phyloP scores from a whole-genome alignment of 1,284 basidiomycete species.

The Cronartium ribicola region DNA sequence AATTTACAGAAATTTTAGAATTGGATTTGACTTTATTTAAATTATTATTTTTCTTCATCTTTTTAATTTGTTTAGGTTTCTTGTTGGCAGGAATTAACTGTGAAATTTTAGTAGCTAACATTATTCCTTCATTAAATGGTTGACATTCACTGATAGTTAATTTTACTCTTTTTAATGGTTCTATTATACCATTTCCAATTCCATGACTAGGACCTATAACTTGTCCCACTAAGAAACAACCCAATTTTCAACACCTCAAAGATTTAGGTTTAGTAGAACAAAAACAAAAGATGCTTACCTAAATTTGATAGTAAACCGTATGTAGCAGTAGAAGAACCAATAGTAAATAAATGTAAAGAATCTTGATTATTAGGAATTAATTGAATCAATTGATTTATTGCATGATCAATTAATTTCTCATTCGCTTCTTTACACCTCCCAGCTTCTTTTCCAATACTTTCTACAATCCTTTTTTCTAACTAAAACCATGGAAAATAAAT shows the following conservation, averaged over 20 bases:
- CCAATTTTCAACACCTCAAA: not conserved
- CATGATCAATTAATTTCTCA: slow-evolving; percentile 30
- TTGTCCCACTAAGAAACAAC: slow-evolving; percentile 11
- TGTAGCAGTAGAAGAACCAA: slow-evolving; percentile 27
- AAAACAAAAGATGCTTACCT: slow-evolving; percentile 8
- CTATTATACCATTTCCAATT: not conserved
- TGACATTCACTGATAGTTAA: slow-evolving; percentile 28
- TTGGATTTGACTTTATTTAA: not conserved
- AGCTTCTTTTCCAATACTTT: slow-evolving; percentile 20
- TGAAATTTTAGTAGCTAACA: slow-evolving; percentile 25
- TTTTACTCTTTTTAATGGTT: slow-evolving; percentile 8
- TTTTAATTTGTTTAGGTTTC: not conserved
- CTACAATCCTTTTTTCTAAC: slow-evolving; percentile 33
- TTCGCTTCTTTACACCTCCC: slow-evolving; percentile 28
- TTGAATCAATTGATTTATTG: slow-evolving; percentile 18
- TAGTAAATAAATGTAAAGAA: slow-evolving; percentile 33
- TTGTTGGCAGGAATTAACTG: not conserved
- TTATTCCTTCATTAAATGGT: slow-evolving; percentile 36
- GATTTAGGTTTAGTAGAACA: not conserved
- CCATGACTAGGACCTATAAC: slow-evolving; percentile 23
- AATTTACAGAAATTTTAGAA: not conserved
- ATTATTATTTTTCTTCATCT: too few relatives aligned
- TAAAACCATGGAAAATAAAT: not conserved
- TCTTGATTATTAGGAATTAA: too few relatives aligned
- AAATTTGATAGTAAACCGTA: slow-evolving; percentile 28